A percentile compares a stretch with the other conserved stretches of the same genome.
phyloP scores from a whole-genome alignment of 2,329 filamentous ascomycete genomes.

The Orbilia ellipsospora region DNA sequence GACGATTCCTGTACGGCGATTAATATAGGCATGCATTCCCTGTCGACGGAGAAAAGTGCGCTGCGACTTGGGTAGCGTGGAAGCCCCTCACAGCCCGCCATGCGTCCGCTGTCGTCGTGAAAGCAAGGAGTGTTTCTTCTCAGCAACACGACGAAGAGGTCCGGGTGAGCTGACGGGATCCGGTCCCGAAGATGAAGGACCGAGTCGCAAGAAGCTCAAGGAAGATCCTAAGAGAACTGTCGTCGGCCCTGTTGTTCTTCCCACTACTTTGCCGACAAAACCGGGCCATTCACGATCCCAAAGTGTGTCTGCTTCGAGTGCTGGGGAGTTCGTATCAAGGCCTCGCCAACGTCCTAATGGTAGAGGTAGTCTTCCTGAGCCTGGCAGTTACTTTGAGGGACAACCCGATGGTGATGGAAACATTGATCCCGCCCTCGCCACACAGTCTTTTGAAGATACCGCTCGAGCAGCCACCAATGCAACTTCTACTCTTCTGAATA shows the following conservation, averaged over 20 bases:
- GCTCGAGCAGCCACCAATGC: conserved; percentile 45
- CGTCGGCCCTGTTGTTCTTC: conserved; percentile 48
- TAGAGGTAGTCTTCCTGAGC: conserved; percentile 72
- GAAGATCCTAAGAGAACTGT: conserved; percentile 40
- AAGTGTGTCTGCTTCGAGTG: conserved; percentile 41
- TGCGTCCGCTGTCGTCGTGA: conserved; percentile 94
- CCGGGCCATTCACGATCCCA: conserved; percentile 59
- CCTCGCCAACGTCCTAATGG: conserved; percentile 69
- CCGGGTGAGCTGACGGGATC: conserved; percentile 70
- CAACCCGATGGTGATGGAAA: conserved; percentile 68
- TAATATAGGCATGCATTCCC: conserved; percentile 64
- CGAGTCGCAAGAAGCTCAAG: conserved; percentile 55
- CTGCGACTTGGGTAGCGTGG: conserved; percentile 77
- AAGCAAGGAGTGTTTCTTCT: conserved; percentile 97
- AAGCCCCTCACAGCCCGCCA: conserved; percentile 92
- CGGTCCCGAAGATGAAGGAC: conserved; percentile 62
- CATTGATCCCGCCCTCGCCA: conserved; percentile 71
- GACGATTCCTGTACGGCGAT: neutral
- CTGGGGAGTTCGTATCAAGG: conserved; percentile 61
- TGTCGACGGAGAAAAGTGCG: conserved; percentile 69
- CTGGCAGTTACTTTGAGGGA: conserved; percentile 63
- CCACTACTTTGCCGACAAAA: conserved; percentile 66
- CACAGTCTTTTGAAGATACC: conserved; percentile 61
- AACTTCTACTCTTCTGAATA: conserved; percentile 66
- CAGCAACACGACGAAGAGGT: conserved; percentile 89